A percentile compares a stretch with the other conserved stretches of the same genome.
These are phyloP conservation scores for Heracleum sosnowskyi DNA, from an alignment of 129 eudicot genomes.

Conservation along the genomic window DNA sequence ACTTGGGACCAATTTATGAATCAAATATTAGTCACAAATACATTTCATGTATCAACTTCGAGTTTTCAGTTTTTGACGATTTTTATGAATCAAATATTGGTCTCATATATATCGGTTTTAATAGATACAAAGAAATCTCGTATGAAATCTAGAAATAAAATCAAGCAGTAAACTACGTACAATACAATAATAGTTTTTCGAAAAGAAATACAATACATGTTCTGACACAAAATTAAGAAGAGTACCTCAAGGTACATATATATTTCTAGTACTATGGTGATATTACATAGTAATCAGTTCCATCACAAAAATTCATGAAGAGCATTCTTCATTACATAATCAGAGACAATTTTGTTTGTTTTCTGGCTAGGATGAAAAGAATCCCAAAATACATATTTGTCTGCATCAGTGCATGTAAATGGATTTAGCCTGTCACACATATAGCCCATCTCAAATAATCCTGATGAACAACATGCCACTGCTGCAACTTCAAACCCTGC, in stretches of 20 bases:
- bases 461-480: slow-evolving; percentile 72
- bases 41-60: too few relatives aligned
- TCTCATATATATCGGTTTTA: too few relatives aligned
- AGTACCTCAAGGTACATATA: background rate
- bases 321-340: slow-evolving; percentile 35
- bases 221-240: background rate
- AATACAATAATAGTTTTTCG: background rate
- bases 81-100: background rate
- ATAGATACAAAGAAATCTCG: too few relatives aligned
- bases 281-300: background rate
- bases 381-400: slow-evolving; percentile 70
- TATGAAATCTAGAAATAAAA: too few relatives aligned
- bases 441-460: slow-evolving; percentile 70
- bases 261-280: background rate
- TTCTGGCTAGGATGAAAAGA: slow-evolving; percentile 75
- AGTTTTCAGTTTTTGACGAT: too few relatives aligned
- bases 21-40: too few relatives aligned
- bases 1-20: too few relatives aligned
- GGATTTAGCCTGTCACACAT: slow-evolving; percentile 51
- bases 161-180: background rate
- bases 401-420: slow-evolving; percentile 65
- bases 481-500: slow-evolving; percentile 57
- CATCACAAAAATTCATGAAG: slow-evolving; percentile 26
- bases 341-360: slow-evolving; percentile 43
- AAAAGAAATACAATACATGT: background rate